These are phyloP conservation scores for Rubia occidens DNA, from an alignment of 305 asterid species.

Conservation along the genomic window DNA sequence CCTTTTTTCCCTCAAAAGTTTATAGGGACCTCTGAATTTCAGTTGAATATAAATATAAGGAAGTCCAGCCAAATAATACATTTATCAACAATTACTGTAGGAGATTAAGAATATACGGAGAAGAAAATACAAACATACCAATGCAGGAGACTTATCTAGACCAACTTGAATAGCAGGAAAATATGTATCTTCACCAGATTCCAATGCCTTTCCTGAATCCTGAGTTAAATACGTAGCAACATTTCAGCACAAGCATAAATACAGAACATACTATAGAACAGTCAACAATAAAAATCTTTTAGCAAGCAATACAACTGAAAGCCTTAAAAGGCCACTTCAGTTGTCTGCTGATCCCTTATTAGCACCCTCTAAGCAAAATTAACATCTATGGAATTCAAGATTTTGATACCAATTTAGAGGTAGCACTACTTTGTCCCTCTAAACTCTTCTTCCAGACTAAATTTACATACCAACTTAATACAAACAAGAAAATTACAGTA, in stretches of 20 bases:
- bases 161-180: conserved; percentile 85
- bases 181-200: conserved; percentile 80
- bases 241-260: conserved; percentile 16
- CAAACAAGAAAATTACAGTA: not conserved
- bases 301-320: not conserved
- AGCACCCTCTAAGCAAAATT: not conserved
- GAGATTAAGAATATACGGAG: conserved; percentile 3
- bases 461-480: not conserved
- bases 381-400: not conserved
- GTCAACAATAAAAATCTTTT: not conserved
- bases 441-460: not conserved
- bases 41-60: not conserved
- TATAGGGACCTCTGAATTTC: not conserved
- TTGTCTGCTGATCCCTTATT: not conserved
- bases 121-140: conserved; percentile 45
- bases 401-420: not conserved
- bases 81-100: not conserved
- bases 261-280: not conserved
- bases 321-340: not conserved
- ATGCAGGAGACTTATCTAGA: conserved; percentile 58
- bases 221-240: conserved; percentile 26
- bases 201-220: conserved; percentile 51
- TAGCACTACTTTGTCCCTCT: not conserved
- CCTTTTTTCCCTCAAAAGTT: not conserved
- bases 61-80: not conserved